Evolutionary conservation across 441 rosid genomes (phyloP), one percentile per base, ranked within the genome.

Genomic region (Brassica balearica): DNA sequence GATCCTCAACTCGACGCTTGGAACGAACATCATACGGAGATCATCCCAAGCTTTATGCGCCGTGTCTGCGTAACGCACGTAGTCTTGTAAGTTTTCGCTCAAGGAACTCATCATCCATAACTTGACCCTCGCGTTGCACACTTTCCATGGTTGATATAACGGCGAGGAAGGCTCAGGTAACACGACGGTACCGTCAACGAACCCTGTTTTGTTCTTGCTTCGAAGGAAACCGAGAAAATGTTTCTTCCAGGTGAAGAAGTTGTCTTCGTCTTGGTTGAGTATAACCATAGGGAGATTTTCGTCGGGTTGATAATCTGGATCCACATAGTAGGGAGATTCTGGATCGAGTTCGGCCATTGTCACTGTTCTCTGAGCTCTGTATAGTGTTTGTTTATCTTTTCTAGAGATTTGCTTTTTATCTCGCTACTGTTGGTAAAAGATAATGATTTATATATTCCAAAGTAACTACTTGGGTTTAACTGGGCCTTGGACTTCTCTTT

Each of bases 1-100:
- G 11, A 75, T 75, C 68, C 61, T 69, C 48, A 69, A 2, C 6
- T 77, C 75, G 0, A 70, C 20, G 8, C 7, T 19, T 0, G 74
- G 80, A 1, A 76, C 43, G 9, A 69, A 76, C 6, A 29, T 29
- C 8, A 0, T 8, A 2, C 27, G 25, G 2, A 58, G 62, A 58
- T 8, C 9, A 0, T 61, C 36, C 34, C 65, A 60, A 4, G 36
- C 36, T 25, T 61, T 12, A 6, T 12, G 17, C 8, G 65, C 38
- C 5, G 65, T 61, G 3, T 61, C 65, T 0, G 65, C 19, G 63
- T 3, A 58, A 58, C n/a, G 14, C 41, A 36, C 41, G 9, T 36
- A 36, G 29, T 20, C n/a, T 22, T 9, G 63, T 1, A 8, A 1
- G 6, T 10, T 58, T 22, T 58, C 17, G 65, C 19, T 27, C 19